Base-by-base conservation (phyloP, 31 red algal genomes). In the Endocladia muricata region DNA sequence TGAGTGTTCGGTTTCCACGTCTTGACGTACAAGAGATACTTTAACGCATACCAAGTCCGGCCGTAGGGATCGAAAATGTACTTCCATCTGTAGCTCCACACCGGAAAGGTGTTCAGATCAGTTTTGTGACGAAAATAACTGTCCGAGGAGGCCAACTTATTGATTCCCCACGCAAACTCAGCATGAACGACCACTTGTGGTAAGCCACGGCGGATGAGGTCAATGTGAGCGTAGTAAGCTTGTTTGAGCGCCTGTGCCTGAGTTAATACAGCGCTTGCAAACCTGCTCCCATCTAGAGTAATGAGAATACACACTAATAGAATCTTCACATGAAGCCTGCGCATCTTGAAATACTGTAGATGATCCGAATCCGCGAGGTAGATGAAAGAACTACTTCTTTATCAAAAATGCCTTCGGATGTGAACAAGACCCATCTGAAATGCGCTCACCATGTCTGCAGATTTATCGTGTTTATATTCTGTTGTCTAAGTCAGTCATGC, bases 141-240 rank as follows among this genome's bases (percentile, higher is more conserved):
- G 41, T 62, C 38, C 15, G 47, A 38, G 4, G 2, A 4, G 5
- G 60, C 41, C 5, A 65, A 44, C 37, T 44, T 63, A 23, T 82
- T 82, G 21, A 66, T 66, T 19, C 48, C 78, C 31, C 65, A 69
- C 9, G 63, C 64, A 37, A 31, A 82, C 34, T 70, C 78, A 51
- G 78, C 44, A 30, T 82, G 78, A 9, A 38, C 78, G 23, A 82
- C 62, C 15, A 41, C 33, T 9, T 30, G 26, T 31, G 78, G 78
- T 58, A 82, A 36, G 3, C 78, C 64, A 38, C 78, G 40, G 37
- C 78, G 78, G 42, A 82, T 9, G 13, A 82, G 62, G 17, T 71
- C 78, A n/a, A 79, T 32, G 55, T 77, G 73, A 0, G 73, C n/a
- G 55, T 77, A 77, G 25, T 40, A 77, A 9, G 73, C 73, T 35